Percentiles rank a stretch among this genome's conserved stretches.
These are phyloP conservation scores for Chaetomium tenue DNA, from an alignment of 495 filamentous ascomycete species.

Conservation along the genomic window DNA sequence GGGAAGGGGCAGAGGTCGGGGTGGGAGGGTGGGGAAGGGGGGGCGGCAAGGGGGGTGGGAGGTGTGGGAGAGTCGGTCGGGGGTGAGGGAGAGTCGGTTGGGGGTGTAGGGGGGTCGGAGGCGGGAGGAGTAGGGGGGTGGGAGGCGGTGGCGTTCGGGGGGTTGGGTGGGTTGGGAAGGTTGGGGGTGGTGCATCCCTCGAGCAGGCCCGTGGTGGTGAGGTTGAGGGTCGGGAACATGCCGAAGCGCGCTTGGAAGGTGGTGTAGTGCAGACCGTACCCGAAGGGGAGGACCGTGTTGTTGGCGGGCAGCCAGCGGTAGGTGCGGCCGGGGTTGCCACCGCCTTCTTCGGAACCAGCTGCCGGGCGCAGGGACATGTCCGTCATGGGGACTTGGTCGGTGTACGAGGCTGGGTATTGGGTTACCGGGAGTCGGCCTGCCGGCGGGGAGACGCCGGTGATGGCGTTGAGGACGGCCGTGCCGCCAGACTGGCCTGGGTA, in stretches of 20 bases:
- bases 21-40: not conserved
- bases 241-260: constrained; percentile 46
- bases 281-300: constrained; percentile 44
- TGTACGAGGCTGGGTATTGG: constrained; percentile 45
- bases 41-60: constrained; percentile 12
- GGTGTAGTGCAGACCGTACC: constrained; percentile 50
- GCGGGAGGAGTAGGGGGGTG: constrained; percentile 10
- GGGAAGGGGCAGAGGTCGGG: constrained; percentile 36
- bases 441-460: constrained; percentile 53
- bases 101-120: constrained; percentile 19
- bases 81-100: constrained; percentile 41
- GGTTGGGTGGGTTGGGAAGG: no score
- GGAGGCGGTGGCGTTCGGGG: no score
- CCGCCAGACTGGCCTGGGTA: constrained; percentile 59
- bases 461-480: constrained; percentile 48
- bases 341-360: not conserved
- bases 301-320: constrained; percentile 43
- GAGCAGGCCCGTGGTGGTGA: constrained; percentile 27
- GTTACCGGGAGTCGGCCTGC: constrained; percentile 63
- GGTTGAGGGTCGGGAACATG: constrained; percentile 12
- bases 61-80: no score
- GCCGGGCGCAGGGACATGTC: constrained; percentile 46
- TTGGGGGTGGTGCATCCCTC: constrained; percentile 4
- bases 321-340: constrained; percentile 41
- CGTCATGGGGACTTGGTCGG: constrained; percentile 39